Conservation (phyloP, 768 basidiomycete genomes). For the Auricularia auricula-judae region DNA sequence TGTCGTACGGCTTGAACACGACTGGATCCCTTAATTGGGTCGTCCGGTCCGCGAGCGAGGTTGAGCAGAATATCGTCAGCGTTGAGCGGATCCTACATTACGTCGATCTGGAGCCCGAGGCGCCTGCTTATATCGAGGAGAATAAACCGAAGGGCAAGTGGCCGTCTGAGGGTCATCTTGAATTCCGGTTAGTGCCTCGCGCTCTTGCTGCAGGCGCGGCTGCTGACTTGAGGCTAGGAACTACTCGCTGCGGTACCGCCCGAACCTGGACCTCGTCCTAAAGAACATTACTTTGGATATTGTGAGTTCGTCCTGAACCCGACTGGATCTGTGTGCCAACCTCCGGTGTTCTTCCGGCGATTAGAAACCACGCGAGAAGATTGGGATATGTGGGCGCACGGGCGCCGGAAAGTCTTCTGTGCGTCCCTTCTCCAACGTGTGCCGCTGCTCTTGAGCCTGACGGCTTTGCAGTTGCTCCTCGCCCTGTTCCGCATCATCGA, state of each 20-base stretch:
- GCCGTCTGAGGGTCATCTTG: conserved; percentile 65
- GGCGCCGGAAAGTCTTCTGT: conserved; percentile 69
- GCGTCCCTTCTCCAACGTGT: conserved; percentile 9
- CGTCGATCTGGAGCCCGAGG: conserved; percentile 61
- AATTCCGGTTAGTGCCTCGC: conserved; percentile 47
- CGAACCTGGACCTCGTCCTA: conserved; percentile 71
- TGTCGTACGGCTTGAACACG: conserved; percentile 76
- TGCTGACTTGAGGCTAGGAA: conserved; percentile 25
- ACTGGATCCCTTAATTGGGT: conserved; percentile 83
- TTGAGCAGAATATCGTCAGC: conserved; percentile 84
- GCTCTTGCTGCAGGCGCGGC: background rate
- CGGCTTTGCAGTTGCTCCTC: conserved; percentile 38
- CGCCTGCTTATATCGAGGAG: conserved; percentile 56
- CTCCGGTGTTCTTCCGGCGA: background rate
- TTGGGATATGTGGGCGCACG: conserved; percentile 82
- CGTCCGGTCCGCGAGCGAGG: conserved; percentile 73
- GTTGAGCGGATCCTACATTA: conserved; percentile 84
- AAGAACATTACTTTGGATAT: conserved; percentile 62
- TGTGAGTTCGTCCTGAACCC: conserved; percentile 24
- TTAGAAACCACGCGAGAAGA: conserved; percentile 70
- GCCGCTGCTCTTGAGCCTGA: background rate
- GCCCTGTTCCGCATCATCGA: conserved; percentile 74
- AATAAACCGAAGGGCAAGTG: conserved; percentile 44
- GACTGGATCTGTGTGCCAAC: no score
- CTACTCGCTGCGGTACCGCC: conserved; percentile 71